Evolutionary conservation across 2,329 filamentous ascomycete species (phyloP).

Genomic region (Xenoacremonium recifei): DNA sequence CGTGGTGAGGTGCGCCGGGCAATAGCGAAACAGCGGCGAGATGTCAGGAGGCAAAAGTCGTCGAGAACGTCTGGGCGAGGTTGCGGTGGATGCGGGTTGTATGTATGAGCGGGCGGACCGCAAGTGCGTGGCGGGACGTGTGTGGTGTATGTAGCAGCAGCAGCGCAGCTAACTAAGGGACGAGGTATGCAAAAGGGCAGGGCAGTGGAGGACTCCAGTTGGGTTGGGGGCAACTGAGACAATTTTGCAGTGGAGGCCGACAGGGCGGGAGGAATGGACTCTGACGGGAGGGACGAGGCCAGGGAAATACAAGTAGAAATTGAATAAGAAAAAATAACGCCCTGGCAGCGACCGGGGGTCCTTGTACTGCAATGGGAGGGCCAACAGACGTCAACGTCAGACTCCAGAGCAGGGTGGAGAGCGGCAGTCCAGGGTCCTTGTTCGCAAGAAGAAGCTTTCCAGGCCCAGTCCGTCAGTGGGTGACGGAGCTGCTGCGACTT

Average conservation of each 20-base stretch:
- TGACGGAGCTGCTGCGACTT: background rate
- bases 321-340: background rate
- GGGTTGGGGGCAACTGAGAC: conserved; percentile 26
- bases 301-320: background rate
- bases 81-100: conserved; percentile 12
- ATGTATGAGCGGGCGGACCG: conserved; percentile 7
- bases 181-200: conserved; percentile 5
- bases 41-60: conserved; percentile 6
- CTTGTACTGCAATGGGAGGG: too few species aligned
- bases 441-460: background rate
- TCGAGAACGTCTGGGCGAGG: conserved; percentile 24
- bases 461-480: too few species aligned
- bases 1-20: background rate
- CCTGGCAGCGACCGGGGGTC: too few species aligned
- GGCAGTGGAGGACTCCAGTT: conserved; percentile 10
- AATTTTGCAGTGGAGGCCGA: conserved; percentile 23
- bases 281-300: too few species aligned
- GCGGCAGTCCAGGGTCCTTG: background rate
- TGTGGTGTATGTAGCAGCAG: conserved; percentile 18
- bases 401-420: background rate
- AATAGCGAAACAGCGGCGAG: too few species aligned
- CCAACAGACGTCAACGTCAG: background rate
- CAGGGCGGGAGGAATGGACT: conserved; percentile 8
- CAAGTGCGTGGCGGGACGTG: conserved; percentile 27
- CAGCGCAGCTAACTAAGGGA: too few species aligned